A percentile compares a stretch with the other conserved stretches of the same genome.
phyloP scores from a whole-genome alignment of 2,329 filamentous ascomycete genomes.

The Apiospora malaysiana region DNA sequence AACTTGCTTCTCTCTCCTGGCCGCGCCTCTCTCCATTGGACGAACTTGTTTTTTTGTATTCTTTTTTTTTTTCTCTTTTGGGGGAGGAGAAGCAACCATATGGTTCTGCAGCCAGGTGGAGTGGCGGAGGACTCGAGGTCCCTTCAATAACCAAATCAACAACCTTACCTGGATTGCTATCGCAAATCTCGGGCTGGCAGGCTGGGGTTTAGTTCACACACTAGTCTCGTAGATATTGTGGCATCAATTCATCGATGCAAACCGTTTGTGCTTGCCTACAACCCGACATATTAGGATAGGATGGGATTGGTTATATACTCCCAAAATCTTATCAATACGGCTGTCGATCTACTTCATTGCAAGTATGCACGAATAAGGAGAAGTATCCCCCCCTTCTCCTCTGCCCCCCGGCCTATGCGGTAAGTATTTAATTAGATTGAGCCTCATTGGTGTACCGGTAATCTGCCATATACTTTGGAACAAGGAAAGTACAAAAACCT shows the following conservation, averaged over 20 bases:
- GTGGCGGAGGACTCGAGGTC: not conserved
- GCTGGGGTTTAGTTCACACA: not conserved
- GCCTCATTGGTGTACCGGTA: slow-evolving; percentile 1
- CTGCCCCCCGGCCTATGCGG: no score
- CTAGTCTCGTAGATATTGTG: slow-evolving; percentile 6
- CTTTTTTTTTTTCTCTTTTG: no score
- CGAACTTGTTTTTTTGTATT: not conserved
- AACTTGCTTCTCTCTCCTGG: not conserved
- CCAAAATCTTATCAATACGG: no score
- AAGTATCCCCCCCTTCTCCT: not conserved
- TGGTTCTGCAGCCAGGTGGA: slow-evolving; percentile 1
- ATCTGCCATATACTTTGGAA: not conserved
- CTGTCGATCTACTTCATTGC: not conserved
- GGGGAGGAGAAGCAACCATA: not conserved
- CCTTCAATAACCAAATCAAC: not conserved
- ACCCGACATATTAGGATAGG: not conserved
- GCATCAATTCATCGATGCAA: not conserved
- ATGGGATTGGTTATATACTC: not conserved
- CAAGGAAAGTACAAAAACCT: no score
- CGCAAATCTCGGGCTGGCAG: not conserved
- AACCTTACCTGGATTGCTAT: not conserved
- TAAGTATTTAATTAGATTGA: not conserved
- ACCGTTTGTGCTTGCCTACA: not conserved
- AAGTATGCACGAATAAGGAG: slow-evolving; percentile 4
- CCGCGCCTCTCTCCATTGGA: not conserved